Base-by-base conservation (phyloP, 192 early-diverging fungal species). In the Entomortierella chlamydospora region DNA sequence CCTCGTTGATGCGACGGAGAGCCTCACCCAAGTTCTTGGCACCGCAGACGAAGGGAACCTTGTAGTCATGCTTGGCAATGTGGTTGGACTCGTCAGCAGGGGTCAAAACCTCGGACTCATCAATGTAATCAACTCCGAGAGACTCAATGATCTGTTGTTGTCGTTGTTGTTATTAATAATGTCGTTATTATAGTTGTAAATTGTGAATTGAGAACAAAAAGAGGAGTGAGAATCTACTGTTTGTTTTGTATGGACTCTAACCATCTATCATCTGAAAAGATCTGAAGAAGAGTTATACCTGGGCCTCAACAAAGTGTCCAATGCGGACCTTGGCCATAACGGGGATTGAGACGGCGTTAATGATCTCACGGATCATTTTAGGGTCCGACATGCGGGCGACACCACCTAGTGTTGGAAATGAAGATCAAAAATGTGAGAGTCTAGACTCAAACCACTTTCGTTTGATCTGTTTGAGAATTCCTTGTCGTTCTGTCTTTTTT, bases 291-390 rank as follows among this genome's bases (percentile, higher is more conserved):
- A 37, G 10, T 10, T 33, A 72, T 81, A 83, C 84, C 81, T 97
- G 95, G 29, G 98, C 98, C 86, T 99, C 98, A 63, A 99, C 95
- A 91, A 98, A 93, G 87, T 99, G 98, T 61, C 98, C 98, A 65
- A 98, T 97, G 64, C 98, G 93, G 83, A 97, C 96, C 85, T 96
- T 97, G 84, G 96, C 98, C 96, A 99, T 98, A 69, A 98, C 96
- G 22, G 98, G 97, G 86, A 99, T 97, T 13, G 96, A 95, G 61
- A 98, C 96, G 17, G 98, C 95, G 15, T 80, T 91, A 67, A 93
- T 93, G 84, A 99, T 99, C 78, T 95, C 96, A 81, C 91, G 94
- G 89, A 99, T 98, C 93, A 98, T 96, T 70, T 90, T 84, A 61
- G 98, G 98, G 84, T 98, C 97, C 18, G 96, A 98, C 98, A 99